Percentiles rank a stretch among this genome's conserved stretches.
phyloP scores from a whole-genome alignment of 2,329 filamentous ascomycete species.

The Pseudogymnoascus sp. region DNA sequence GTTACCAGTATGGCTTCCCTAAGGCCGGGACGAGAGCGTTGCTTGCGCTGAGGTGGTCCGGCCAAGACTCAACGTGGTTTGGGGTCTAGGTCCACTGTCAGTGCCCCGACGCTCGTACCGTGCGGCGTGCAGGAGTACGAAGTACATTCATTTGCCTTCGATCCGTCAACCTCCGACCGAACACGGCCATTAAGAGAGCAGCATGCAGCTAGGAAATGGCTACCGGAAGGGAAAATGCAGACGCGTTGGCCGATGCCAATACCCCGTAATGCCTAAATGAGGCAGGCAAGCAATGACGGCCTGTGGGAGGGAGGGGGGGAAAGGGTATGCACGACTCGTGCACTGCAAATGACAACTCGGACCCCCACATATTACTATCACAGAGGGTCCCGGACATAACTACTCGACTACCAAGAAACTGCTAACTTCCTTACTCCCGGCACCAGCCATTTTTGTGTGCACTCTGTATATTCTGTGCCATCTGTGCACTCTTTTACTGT shows the following conservation, averaged over 20 bases:
- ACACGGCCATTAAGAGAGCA: neutral
- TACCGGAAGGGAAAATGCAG: neutral
- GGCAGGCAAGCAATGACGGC: neutral
- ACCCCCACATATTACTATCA: neutral
- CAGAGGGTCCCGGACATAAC: neutral
- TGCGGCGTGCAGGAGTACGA: neutral
- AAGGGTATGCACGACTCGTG: neutral
- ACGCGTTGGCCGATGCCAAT: neutral
- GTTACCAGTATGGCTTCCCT: neutral
- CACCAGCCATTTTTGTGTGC: neutral
- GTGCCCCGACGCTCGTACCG: neutral
- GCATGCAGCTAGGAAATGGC: neutral
- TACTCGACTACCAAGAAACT: neutral
- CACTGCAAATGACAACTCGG: neutral
- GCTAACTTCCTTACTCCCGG: neutral
- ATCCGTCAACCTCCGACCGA: neutral
- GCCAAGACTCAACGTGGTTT: slow-evolving; percentile 4
- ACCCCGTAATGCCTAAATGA: neutral
- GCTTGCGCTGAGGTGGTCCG: neutral
- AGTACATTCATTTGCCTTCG: neutral
- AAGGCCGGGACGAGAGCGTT: neutral
- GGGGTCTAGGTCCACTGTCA: neutral
- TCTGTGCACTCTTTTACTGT: neutral
- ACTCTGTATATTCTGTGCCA: neutral
- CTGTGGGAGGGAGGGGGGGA: neutral